Evolutionary conservation across 2,329 filamentous ascomycete genomes (phyloP).

Genomic region (Lachnellula subtilissima): DNA sequence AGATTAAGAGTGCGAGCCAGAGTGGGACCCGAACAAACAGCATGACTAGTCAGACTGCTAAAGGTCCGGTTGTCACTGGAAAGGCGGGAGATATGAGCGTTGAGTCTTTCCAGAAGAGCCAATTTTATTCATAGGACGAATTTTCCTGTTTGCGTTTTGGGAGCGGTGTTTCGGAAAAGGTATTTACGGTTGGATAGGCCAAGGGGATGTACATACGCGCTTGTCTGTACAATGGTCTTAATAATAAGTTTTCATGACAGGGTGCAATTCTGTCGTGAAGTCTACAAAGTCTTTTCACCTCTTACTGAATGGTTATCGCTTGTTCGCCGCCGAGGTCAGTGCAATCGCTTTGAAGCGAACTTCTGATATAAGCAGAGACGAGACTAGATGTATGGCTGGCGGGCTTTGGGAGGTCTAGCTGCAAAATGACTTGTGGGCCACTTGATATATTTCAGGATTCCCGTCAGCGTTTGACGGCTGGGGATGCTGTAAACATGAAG

Average conservation of each 20-base stretch:
- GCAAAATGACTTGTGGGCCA: too few species aligned
- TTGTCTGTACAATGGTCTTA: background rate
- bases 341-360: background rate
- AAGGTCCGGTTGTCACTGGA: constrained; percentile 47
- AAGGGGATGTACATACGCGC: background rate
- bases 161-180: background rate
- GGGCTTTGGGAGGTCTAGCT: too few species aligned
- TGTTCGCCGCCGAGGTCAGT: background rate
- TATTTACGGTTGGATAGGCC: background rate
- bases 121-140: constrained; percentile 54
- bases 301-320: background rate
- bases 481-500: too few species aligned
- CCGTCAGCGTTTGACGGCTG: too few species aligned
- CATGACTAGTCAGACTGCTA: constrained; percentile 36
- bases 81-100: constrained; percentile 61
- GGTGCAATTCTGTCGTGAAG: background rate
- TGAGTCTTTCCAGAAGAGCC: constrained; percentile 67
- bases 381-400: too few species aligned
- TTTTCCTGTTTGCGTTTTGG: background rate
- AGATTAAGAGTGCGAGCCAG: constrained; percentile 32
- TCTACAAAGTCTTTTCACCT: too few species aligned
- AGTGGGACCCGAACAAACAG: constrained; percentile 43
- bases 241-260: background rate
- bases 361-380: too few species aligned
- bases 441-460: too few species aligned